A percentile compares a stretch with the other conserved stretches of the same genome.
Conservation (phyloP, 2,329 filamentous ascomycete species). For the Scedosporium boydii region DNA sequence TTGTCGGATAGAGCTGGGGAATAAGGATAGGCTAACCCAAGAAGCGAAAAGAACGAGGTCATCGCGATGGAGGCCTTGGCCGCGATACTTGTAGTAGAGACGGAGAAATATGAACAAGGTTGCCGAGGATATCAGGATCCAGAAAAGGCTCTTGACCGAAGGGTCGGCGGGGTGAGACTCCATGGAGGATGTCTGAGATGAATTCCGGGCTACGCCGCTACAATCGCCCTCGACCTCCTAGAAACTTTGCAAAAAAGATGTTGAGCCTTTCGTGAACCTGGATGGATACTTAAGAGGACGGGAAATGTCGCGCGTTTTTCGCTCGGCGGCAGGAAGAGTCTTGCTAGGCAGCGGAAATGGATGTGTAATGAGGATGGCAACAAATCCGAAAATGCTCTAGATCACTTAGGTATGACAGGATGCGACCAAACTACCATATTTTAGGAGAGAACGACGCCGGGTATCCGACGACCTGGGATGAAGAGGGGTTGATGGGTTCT, state of each 20-base stretch:
- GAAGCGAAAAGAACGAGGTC: neutral
- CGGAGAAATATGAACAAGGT: neutral
- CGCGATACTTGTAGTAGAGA: neutral
- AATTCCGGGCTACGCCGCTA: neutral
- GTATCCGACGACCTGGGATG: neutral
- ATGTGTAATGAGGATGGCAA: neutral
- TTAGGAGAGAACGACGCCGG: neutral
- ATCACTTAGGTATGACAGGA: neutral
- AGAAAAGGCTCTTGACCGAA: neutral
- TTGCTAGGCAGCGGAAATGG: too few relatives aligned
- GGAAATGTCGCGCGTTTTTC: too few relatives aligned
- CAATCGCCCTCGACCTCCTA: too few relatives aligned
- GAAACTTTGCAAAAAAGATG: too few relatives aligned
- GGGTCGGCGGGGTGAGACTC: neutral
- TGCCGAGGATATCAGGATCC: neutral
- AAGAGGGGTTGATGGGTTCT: neutral
- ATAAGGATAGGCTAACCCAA: neutral
- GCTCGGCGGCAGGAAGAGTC: too few relatives aligned
- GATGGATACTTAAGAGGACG: too few relatives aligned
- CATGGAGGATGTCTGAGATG: neutral
- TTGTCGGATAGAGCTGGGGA: neutral
- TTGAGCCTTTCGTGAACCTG: too few relatives aligned
- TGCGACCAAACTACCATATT: neutral
- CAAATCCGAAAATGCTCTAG: neutral
- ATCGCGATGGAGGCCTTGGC: neutral